Percentiles rank a stretch among this genome's conserved stretches.
Evolutionary conservation across 2,329 filamentous ascomycete species (phyloP).

Genomic region (Ophiostoma ulmi): DNA sequence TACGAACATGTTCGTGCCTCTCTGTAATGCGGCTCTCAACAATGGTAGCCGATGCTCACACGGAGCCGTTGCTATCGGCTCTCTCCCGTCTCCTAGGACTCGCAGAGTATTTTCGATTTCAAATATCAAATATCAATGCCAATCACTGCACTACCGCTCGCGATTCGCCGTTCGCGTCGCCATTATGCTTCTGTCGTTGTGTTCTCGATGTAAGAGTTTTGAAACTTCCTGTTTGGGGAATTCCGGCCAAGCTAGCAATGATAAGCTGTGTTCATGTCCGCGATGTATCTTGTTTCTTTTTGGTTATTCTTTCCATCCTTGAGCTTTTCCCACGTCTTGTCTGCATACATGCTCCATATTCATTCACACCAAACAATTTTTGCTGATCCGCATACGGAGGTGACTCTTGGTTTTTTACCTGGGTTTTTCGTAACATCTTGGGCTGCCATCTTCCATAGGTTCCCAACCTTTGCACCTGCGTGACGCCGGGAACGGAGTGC

Average conservation of each 20-base stretch:
- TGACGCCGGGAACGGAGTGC: conserved; percentile 1
- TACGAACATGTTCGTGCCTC: background rate
- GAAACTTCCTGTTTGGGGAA: conserved; percentile 10
- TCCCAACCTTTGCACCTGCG: background rate
- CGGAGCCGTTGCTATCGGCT: background rate
- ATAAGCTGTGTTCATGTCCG: background rate
- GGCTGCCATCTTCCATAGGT: background rate
- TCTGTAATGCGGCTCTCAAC: conserved; percentile 11
- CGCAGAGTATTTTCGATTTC: background rate
- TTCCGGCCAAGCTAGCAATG: background rate
- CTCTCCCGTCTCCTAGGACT: background rate
- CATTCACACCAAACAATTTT: background rate
- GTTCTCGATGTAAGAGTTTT: background rate
- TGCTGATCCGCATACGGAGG: conserved; percentile 7
- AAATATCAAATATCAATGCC: background rate
- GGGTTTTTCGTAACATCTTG: background rate
- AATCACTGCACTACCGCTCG: background rate
- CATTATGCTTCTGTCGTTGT: background rate
- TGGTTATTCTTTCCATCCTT: background rate
- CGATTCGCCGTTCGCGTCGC: conserved; percentile 5
- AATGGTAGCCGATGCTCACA: background rate
- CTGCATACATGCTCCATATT: background rate
- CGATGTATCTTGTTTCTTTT: background rate
- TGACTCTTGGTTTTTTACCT: background rate
- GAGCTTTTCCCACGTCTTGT: background rate